Evolutionary conservation across 2,329 filamentous ascomycete species (phyloP).

Genomic region (Colletotrichum sp.): DNA sequence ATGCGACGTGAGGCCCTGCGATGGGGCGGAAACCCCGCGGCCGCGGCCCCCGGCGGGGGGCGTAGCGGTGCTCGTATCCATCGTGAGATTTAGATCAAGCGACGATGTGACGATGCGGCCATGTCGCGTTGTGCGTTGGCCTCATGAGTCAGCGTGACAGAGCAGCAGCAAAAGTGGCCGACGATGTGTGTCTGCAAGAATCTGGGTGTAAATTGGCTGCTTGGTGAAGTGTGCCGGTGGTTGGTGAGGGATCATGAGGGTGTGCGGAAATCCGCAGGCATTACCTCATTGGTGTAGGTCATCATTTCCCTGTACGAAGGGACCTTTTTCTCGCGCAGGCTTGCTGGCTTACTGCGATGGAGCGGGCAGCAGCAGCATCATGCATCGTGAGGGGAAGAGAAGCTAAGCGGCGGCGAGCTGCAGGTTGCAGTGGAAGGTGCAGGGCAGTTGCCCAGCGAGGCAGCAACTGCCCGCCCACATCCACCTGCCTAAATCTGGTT

Average conservation of each 20-base stretch:
- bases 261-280: background rate
- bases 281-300: background rate
- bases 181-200: background rate
- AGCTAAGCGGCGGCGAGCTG: constrained; percentile 1
- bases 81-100: background rate
- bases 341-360: background rate
- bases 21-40: constrained; percentile 5
- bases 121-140: background rate
- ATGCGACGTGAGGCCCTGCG: background rate
- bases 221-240: background rate
- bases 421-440: background rate
- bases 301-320: background rate
- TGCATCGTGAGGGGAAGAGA: background rate
- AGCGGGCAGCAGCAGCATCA: background rate
- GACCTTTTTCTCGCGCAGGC: background rate
- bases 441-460: background rate
- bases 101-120: constrained; percentile 6
- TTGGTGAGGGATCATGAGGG: background rate
- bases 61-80: background rate
- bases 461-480: background rate
- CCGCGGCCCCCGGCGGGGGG: background rate
- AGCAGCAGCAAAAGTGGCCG: background rate
- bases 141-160: background rate
- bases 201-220: background rate
- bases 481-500: background rate